These are phyloP conservation scores for Uronychia binucleata DNA, from an alignment of 73 alveolate genomes.

Conservation along the genomic window DNA sequence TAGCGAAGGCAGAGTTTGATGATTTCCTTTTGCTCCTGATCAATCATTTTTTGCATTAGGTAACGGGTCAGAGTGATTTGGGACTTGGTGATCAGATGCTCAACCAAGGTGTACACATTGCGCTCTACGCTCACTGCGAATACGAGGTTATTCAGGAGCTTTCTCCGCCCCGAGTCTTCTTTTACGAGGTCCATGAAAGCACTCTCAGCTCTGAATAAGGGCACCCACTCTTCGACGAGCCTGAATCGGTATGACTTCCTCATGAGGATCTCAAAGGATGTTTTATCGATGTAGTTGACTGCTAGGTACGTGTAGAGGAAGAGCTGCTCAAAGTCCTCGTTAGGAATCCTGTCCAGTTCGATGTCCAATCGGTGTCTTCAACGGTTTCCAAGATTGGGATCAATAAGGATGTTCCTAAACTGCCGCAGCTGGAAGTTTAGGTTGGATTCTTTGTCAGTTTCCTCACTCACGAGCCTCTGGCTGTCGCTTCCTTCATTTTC, in stretches of 20 bases:
- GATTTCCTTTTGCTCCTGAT: slow-evolving; percentile 35
- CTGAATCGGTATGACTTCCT: neutral
- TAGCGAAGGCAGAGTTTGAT: slow-evolving; percentile 56
- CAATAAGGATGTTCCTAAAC: neutral
- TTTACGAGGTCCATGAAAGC: neutral
- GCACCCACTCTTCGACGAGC: neutral
- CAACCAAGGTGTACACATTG: slow-evolving; percentile 34
- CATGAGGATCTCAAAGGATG: neutral
- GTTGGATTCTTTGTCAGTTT: neutral
- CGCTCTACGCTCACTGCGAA: slow-evolving; percentile 37
- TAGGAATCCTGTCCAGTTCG: neutral
- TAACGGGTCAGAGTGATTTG: slow-evolving; percentile 44
- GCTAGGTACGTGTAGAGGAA: slow-evolving; percentile 2
- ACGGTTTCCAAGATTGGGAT: neutral
- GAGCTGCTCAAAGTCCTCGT: neutral
- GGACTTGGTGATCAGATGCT: slow-evolving; percentile 45
- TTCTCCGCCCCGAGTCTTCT: neutral
- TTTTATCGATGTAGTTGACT: slow-evolving; percentile 8
- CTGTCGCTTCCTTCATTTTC: neutral
- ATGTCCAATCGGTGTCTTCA: neutral
- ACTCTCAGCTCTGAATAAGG: neutral
- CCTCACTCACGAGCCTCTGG: neutral
- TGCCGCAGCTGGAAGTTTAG: neutral
- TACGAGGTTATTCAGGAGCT: slow-evolving; percentile 33
- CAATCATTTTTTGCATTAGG: slow-evolving; percentile 54